Evolutionary conservation across 495 filamentous ascomycete genomes (phyloP), one percentile per base, ranked within the genome.

Genomic region (Aspergillus carlsbadensis): DNA sequence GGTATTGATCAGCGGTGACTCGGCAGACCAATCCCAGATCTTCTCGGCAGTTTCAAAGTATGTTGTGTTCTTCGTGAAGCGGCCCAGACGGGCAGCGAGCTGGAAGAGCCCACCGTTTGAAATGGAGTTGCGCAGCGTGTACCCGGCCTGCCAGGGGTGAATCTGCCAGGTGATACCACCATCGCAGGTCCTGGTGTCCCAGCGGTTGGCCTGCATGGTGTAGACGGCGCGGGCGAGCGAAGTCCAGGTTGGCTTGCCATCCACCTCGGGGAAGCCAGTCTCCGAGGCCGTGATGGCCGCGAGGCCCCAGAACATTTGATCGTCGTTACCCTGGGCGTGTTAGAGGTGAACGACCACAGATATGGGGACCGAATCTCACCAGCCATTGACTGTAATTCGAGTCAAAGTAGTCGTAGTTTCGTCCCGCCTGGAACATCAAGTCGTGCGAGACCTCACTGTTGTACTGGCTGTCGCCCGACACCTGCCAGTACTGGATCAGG

Each of bases 191-290:
- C 43, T 42, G 3, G 52, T 70, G 53, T 81, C 70, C 78, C 78
- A 82, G 21, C 78, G 77, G 36, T 52, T 46, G 10, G 67, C 79
- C 62, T 87, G 86, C 42, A 81, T 80, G 61, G 88, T 86, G 76
- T 88, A 88, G 14, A 87, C 87, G 46, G 80, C 84, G 71, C 90
- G 87, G 10, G 85, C 88, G 5, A 91, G 78, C 11, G 83, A 81
- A 21, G 87, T 76, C 85, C 83, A 89, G 55, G 84, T 83, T 13
- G 82, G 84, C 58, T 85, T 61, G 54, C 80, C 74, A 1, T 47
- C 24, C 8, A 67, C 58, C 14, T 74, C 72, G 26, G 78, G 73
- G 50, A 74, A 75, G 31, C 72, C 72, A 18, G 61, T 58, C 58
- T 81, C 78, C 8, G 77, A 78, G 10, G 77, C 78, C 13, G 74